Evolutionary conservation across 2,329 filamentous ascomycete genomes (phyloP).

Genomic region (Calonectria henricotiae): DNA sequence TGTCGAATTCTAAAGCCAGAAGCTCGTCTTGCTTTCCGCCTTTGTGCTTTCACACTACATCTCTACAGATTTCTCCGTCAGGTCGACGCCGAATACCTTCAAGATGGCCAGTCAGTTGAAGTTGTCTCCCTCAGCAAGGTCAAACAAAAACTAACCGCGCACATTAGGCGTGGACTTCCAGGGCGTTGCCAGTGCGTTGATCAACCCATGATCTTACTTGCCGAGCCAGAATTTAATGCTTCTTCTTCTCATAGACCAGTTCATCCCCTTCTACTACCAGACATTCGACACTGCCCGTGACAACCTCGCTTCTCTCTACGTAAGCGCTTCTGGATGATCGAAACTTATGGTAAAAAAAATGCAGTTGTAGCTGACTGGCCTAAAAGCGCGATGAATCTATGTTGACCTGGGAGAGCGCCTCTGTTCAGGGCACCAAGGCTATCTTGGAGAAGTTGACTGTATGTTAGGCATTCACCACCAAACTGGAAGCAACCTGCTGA

Average conservation of each 20-base stretch:
- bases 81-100: constrained; percentile 41
- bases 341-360: too few species aligned
- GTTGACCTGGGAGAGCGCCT: constrained; percentile 89
- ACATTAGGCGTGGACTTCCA: constrained; percentile 60
- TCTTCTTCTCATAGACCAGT: constrained; percentile 76
- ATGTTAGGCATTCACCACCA: constrained; percentile 55
- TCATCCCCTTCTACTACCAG: constrained; percentile 92
- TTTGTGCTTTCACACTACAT: constrained; percentile 28
- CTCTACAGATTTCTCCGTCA: constrained; percentile 16
- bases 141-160: constrained; percentile 51
- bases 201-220: constrained; percentile 10
- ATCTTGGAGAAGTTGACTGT: constrained; percentile 91
- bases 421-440: constrained; percentile 73
- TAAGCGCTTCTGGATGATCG: constrained; percentile 64
- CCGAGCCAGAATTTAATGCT: constrained; percentile 10
- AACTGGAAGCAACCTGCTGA: constrained; percentile 31
- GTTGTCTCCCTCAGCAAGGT: neutral
- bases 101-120: constrained; percentile 51
- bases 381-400: constrained; percentile 86
- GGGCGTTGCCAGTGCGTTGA: constrained; percentile 65
- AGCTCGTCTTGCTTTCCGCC: constrained; percentile 26
- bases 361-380: constrained; percentile 26
- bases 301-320: constrained; percentile 82
- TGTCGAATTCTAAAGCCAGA: constrained; percentile 46
- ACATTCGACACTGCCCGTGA: constrained; percentile 84